Evolutionary conservation across 2,329 filamentous ascomycete genomes (phyloP).

Genomic region (Elsinoe ampelina): DNA sequence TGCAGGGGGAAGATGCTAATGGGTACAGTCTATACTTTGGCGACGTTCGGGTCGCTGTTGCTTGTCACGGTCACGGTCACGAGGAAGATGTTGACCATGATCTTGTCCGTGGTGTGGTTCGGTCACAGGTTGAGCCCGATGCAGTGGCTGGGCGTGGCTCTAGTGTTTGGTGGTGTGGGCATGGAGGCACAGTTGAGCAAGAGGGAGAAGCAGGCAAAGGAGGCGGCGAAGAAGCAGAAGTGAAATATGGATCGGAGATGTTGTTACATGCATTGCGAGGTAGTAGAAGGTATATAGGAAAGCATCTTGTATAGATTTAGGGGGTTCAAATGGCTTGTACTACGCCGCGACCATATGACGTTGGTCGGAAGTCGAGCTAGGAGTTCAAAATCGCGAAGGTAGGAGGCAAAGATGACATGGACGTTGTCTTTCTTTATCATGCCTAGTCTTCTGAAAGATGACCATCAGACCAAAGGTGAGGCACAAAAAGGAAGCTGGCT

Average conservation of each 20-base stretch:
- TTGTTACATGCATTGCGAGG: background rate
- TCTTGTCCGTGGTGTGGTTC: slow-evolving; percentile 88
- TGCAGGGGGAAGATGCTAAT: slow-evolving; percentile 4
- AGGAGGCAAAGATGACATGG: too few relatives aligned
- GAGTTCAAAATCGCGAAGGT: too few relatives aligned
- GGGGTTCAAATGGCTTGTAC: background rate
- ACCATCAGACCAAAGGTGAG: too few relatives aligned
- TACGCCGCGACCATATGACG: too few relatives aligned
- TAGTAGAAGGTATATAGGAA: background rate
- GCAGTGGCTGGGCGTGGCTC: slow-evolving; percentile 84
- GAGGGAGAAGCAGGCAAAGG: slow-evolving; percentile 75
- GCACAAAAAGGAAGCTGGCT: too few relatives aligned
- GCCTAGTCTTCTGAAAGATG: too few relatives aligned
- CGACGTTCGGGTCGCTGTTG: slow-evolving; percentile 82
- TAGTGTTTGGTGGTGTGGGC: slow-evolving; percentile 93
- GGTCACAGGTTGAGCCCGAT: slow-evolving; percentile 77
- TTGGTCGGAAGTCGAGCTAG: too few relatives aligned
- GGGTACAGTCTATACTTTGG: slow-evolving; percentile 65
- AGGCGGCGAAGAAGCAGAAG: slow-evolving; percentile 45
- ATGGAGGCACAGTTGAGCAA: slow-evolving; percentile 76
- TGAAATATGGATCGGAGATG: background rate
- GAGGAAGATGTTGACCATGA: slow-evolving; percentile 98
- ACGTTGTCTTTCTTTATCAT: too few relatives aligned
- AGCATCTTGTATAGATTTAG: background rate
- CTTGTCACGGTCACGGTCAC: slow-evolving; percentile 96